These are phyloP conservation scores for Wallacemonas sp. DNA, from an alignment of 208 protist genomes.

Conservation along the genomic window DNA sequence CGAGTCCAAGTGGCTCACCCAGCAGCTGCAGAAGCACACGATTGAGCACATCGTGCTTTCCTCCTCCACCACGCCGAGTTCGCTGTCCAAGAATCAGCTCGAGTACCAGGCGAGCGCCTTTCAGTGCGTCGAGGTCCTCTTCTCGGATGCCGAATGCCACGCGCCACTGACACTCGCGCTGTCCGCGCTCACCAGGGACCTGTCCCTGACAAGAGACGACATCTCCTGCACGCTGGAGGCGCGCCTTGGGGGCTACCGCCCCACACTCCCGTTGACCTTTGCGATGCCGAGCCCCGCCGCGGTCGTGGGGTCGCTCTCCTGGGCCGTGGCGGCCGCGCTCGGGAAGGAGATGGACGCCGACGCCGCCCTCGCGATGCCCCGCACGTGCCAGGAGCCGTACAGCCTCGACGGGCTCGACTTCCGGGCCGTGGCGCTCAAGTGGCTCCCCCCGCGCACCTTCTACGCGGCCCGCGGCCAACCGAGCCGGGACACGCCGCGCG, in stretches of 20 bases:
- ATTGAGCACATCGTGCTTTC: neutral
- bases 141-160: constrained; percentile 14
- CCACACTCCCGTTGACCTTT: neutral
- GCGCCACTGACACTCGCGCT: constrained; percentile 12
- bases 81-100: neutral
- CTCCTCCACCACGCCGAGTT: neutral
- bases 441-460: constrained; percentile 11
- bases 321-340: constrained; percentile 6
- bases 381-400: neutral
- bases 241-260: constrained; percentile 7
- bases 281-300: constrained; percentile 3
- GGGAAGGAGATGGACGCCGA: neutral
- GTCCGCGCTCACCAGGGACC: neutral
- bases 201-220: neutral
- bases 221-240: constrained; percentile 5
- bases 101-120: constrained; percentile 9
- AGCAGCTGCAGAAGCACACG: constrained; percentile 3
- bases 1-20: neutral
- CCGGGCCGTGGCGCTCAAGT: constrained; percentile 5
- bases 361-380: neutral
- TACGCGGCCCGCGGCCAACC: no score
- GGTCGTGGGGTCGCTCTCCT: neutral
- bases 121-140: constrained; percentile 18
- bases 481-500: no score
- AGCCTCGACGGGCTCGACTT: neutral